Evolutionary conservation across 1,139 yeast species (phyloP).

Genomic region (Saccharomyces hybrid): DNA sequence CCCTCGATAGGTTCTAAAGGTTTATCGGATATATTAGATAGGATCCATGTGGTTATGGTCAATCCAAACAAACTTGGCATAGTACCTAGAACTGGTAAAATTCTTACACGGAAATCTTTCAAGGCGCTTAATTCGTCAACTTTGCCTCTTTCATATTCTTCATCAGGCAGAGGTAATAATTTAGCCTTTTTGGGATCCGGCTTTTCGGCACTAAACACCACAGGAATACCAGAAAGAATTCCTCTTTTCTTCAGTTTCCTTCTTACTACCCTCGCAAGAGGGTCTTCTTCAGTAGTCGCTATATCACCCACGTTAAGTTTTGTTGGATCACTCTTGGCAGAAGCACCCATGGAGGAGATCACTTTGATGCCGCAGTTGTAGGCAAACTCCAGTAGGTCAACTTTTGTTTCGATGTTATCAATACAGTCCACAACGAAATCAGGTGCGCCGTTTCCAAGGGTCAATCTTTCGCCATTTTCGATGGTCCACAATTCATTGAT

Average conservation of each 20-base stretch:
- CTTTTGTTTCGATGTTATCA: slow-evolving; percentile 91
- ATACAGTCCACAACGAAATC: slow-evolving; percentile 86
- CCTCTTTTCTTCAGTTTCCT: slow-evolving; percentile 75
- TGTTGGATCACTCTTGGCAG: slow-evolving; percentile 81
- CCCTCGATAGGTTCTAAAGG: slow-evolving; percentile 86
- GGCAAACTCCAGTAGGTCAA: slow-evolving; percentile 74
- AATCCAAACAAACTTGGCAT: slow-evolving; percentile 95
- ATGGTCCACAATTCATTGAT: slow-evolving; percentile 69
- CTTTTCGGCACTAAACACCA: slow-evolving; percentile 87
- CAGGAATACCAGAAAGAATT: slow-evolving; percentile 69
- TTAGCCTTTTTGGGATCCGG: slow-evolving; percentile 93
- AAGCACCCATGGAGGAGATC: slow-evolving; percentile 92
- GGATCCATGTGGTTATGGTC: slow-evolving; percentile 73
- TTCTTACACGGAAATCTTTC: slow-evolving; percentile 83
- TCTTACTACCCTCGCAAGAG: slow-evolving; percentile 78
- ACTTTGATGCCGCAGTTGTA: slow-evolving; percentile 51
- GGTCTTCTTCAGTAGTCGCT: slow-evolving; percentile 80
- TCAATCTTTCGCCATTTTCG: slow-evolving; percentile 52
- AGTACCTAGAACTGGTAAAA: slow-evolving; percentile 89
- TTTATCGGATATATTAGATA: slow-evolving; percentile 76
- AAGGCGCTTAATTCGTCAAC: slow-evolving; percentile 84
- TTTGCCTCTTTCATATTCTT: slow-evolving; percentile 68
- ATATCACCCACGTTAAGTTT: slow-evolving; percentile 73
- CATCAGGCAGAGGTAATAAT: slow-evolving; percentile 72
- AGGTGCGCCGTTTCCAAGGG: slow-evolving; percentile 49